Evolutionary conservation across 305 asterid genomes (phyloP).

Genomic region (Solanum hybrid): DNA sequence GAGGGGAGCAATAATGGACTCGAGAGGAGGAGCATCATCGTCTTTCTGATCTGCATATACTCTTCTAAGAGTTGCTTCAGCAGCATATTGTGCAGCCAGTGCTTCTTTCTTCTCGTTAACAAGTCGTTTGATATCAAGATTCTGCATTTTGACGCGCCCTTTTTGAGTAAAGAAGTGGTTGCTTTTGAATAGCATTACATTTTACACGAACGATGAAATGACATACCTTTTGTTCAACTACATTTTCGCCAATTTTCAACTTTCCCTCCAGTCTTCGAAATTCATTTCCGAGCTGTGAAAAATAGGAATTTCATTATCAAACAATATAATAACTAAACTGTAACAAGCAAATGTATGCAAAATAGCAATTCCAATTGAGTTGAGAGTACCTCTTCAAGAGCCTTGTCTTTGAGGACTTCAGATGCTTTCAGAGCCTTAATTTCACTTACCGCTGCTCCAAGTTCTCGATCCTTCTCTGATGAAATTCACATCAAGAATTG

Average conservation of each 20-base stretch:
- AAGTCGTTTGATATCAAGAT: conserved; percentile 60
- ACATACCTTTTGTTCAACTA: conserved; percentile 61
- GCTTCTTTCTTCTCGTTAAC: conserved; percentile 63
- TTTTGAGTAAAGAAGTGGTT: background rate
- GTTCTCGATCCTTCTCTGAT: conserved; percentile 62
- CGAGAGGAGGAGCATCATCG: conserved; percentile 53
- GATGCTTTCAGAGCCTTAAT: conserved; percentile 61
- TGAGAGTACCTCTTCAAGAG: conserved; percentile 65
- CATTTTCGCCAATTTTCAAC: conserved; percentile 37
- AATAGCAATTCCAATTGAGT: background rate
- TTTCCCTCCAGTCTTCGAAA: conserved; percentile 50
- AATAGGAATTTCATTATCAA: background rate
- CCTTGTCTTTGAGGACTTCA: conserved; percentile 65
- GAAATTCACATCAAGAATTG: background rate
- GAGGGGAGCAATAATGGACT: conserved; percentile 75
- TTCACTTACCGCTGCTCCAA: conserved; percentile 61
- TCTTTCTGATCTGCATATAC: conserved; percentile 74
- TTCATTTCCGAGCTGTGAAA: conserved; percentile 60
- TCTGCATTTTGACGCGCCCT: conserved; percentile 33
- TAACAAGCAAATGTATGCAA: background rate
- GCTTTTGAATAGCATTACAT: background rate
- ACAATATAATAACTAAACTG: background rate
- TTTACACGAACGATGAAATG: background rate
- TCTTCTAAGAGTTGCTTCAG: conserved; percentile 81
- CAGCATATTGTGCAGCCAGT: conserved; percentile 80